Evolutionary conservation across 257 asterid species (phyloP), one percentile per base, ranked within the genome.

Genomic region (Striga asiatica): DNA sequence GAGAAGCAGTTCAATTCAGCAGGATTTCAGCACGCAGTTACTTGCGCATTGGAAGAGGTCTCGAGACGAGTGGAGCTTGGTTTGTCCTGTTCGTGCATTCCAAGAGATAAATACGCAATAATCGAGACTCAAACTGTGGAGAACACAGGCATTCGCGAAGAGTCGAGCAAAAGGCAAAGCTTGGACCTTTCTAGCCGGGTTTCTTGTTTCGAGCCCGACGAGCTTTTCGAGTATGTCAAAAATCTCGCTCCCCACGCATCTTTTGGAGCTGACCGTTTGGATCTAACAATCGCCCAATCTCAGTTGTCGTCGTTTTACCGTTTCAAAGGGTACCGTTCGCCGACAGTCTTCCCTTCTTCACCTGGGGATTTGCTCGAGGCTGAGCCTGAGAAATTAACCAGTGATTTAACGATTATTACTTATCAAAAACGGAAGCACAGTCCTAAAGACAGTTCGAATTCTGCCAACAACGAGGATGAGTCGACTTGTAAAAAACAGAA

Each of bases 1-100:
- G 93, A 70, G 77, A 92, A 78, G 65, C 97, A 88, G 60, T 81
- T 84, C 22, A 84, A 61, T 66, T 88, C 95, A 1, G 99, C 84
- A 62, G 63, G 75, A 66, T 88, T 88, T 77, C 97, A 81, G 28
- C 71, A 75, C 18, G 97, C 99, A 7, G 89, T 88, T 32, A 45
- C 34, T 41, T 72, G 77, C 62, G 93, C 99, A 48, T 74, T 92
- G 74, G 83, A 78, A 58, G 99, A 92, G 79, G 84, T 92, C 64
- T 69, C 84, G 4, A 76, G 97, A 67, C 77, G 95, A 18, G 81
- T 88, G 28, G 81, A 72, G 76, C 73, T 92, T 50, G 97, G 99
- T 24, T 55, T 92, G 68, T 62, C 91, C 0, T 92, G 99, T 55
- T 77, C 87, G 66, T 92, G 99, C 61, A 62, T 54, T 19, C 80